Conservation (phyloP, 2,329 filamentous ascomycete genomes). For the Thermothelomyces thermophilus region DNA sequence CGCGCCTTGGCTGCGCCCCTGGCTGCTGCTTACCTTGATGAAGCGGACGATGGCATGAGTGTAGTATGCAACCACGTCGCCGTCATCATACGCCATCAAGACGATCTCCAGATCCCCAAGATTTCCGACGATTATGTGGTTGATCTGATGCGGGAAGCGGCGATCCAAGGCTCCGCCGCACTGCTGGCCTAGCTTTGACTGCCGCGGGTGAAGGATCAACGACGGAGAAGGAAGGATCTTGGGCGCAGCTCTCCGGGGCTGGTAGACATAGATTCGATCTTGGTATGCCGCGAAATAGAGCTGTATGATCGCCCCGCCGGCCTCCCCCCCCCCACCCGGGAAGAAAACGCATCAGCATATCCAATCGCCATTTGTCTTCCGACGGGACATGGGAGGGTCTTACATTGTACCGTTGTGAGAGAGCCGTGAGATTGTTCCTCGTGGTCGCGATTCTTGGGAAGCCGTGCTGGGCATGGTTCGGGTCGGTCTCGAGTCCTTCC, state of each 20-base stretch:
- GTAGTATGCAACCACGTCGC: conserved; percentile 67
- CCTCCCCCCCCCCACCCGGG: too few species aligned
- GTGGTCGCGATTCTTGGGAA: conserved; percentile 27
- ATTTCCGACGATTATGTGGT: conserved; percentile 62
- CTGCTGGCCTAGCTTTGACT: conserved; percentile 33
- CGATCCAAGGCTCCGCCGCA: conserved; percentile 49
- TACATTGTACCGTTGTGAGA: conserved; percentile 53
- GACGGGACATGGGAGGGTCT: conserved; percentile 11
- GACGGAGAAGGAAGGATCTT: conserved; percentile 47
- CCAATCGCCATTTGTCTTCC: too few species aligned
- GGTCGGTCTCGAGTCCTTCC: not conserved
- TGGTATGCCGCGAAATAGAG: conserved; percentile 57
- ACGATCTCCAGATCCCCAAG: conserved; percentile 65
- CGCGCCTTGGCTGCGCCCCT: not conserved
- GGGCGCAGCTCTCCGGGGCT: conserved; percentile 37
- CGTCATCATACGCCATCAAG: conserved; percentile 63
- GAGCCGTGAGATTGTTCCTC: conserved; percentile 50
- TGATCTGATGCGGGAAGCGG: conserved; percentile 53
- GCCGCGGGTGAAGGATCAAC: conserved; percentile 42
- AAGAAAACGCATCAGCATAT: too few species aligned
- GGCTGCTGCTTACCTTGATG: conserved; percentile 30
- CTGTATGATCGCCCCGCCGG: too few species aligned
- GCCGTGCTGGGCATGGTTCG: conserved; percentile 4
- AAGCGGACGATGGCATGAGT: conserved; percentile 46
- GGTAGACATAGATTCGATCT: conserved; percentile 51